Evolutionary conservation across 768 basidiomycete genomes (phyloP).

Genomic region (Hygrocybe coccinea): DNA sequence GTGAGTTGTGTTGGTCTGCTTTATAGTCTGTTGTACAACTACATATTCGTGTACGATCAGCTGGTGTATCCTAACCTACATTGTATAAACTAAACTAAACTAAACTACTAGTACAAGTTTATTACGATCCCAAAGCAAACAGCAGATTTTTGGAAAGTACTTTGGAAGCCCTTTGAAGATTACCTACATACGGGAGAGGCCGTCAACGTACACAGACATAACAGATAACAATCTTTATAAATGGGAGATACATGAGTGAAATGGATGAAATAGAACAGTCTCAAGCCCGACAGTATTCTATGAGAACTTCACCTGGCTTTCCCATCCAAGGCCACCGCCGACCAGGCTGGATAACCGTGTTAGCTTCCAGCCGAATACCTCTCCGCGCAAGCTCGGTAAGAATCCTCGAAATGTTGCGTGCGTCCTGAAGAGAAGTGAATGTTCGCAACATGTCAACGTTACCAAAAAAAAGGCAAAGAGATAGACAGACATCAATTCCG

Average conservation of each 20-base stretch:
- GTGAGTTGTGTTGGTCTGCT: neutral
- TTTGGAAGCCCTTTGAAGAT: too few species aligned
- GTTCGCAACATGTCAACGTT: slow-evolving; percentile 12
- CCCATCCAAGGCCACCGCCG: slow-evolving; percentile 88
- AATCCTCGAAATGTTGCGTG: slow-evolving; percentile 83
- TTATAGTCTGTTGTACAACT: too few species aligned
- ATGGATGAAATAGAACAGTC: neutral
- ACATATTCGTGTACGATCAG: too few species aligned
- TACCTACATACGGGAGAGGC: too few species aligned
- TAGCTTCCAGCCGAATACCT: slow-evolving; percentile 65
- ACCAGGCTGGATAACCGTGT: slow-evolving; percentile 60
- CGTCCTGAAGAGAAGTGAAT: slow-evolving; percentile 52
- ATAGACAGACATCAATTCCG: slow-evolving; percentile 78
- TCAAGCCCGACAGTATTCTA: slow-evolving; percentile 27
- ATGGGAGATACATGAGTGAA: neutral
- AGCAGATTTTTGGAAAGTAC: too few species aligned
- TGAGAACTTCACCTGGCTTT: slow-evolving; percentile 60
- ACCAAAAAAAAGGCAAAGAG: slow-evolving; percentile 15
- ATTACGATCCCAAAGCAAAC: too few species aligned
- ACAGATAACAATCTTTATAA: too few species aligned
- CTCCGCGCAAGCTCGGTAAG: slow-evolving; percentile 70
- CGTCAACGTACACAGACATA: too few species aligned
- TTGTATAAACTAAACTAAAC: too few species aligned
- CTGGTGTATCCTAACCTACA: too few species aligned
- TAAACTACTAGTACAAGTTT: too few species aligned